Evolutionary conservation across 2,329 filamentous ascomycete species (phyloP), one percentile per base, ranked within the genome.

Genomic region (Alternaria sp.): DNA sequence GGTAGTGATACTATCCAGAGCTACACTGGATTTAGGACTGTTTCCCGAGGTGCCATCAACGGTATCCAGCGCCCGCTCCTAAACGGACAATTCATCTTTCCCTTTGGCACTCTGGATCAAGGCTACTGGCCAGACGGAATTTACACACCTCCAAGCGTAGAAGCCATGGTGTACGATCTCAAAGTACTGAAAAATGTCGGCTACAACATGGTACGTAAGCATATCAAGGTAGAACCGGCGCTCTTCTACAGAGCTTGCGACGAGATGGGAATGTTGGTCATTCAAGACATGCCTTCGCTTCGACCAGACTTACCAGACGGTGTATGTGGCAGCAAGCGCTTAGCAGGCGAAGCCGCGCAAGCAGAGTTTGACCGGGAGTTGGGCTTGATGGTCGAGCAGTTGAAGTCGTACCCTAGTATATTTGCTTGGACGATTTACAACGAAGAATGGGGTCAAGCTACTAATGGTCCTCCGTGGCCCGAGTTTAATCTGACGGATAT

Each of bases 121-220:
- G 89, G 89, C 0, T 91, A 82, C 73, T 91, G 89, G 89, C 89
- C 89, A 0, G 89, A 91, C 68, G 89, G 89, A 0, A 79, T 91
- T 4, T 86, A 91, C 70, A 84, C 84, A 0, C 84, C 90, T 0
- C 90, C 89, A 0, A 91, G 82, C 8, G 79, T 82, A 3, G 88
- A 91, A 63, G 89, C 89, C 0, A 89, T 92, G 87, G 79, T 86
- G 0, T 91, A 84, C 55, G 90, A 92, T 66, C 70, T 92, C 12
- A 71, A 89, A 59, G 77, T 87, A 5, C 75, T 91, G 57, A 92
- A 92, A 77, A 78, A 80, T 1, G 80, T 91, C 1, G 89, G 89
- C 0, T 89, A 90, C 75, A 92, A 92, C 74, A 88, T 88, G 83
- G 72, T 91, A 9, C 86, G 90, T 36, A 92, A 92, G 72, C 89